Evolutionary conservation across 176 grass and related monocot species (phyloP).

Genomic region (Bromus sterilis): DNA sequence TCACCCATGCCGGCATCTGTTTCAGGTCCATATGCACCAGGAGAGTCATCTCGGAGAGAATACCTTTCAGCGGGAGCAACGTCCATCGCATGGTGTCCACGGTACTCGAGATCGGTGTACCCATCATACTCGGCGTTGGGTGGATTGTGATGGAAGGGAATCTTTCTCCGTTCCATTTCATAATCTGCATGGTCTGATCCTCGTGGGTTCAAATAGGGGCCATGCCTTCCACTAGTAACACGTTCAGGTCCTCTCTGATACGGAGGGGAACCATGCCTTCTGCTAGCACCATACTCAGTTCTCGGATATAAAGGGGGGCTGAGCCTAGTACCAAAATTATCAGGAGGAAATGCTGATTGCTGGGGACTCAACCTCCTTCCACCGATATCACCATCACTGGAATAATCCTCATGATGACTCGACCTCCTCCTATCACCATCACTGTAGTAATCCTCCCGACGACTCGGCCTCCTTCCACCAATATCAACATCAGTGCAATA

Average conservation of each 20-base stretch:
- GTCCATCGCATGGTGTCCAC: neutral
- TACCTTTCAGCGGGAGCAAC: neutral
- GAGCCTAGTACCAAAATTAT: neutral
- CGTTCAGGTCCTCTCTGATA: neutral
- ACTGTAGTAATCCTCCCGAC: neutral
- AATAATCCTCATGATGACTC: neutral
- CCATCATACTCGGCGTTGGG: neutral
- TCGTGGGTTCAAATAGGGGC: neutral
- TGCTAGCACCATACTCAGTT: neutral
- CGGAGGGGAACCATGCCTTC: neutral
- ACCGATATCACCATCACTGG: neutral
- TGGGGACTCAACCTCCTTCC: neutral
- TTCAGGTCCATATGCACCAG: neutral
- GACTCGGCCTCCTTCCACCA: neutral
- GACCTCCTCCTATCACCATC: neutral
- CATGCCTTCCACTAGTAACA: neutral
- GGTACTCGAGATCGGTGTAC: neutral
- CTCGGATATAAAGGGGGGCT: neutral
- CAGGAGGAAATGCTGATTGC: neutral
- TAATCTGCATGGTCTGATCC: neutral
- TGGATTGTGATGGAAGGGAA: neutral
- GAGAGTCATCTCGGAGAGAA: neutral
- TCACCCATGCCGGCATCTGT: neutral
- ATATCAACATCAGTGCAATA: neutral
- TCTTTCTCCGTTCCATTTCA: neutral